Conservation (phyloP, 2,329 filamentous ascomycete species). For the Trichoderma sp. region DNA sequence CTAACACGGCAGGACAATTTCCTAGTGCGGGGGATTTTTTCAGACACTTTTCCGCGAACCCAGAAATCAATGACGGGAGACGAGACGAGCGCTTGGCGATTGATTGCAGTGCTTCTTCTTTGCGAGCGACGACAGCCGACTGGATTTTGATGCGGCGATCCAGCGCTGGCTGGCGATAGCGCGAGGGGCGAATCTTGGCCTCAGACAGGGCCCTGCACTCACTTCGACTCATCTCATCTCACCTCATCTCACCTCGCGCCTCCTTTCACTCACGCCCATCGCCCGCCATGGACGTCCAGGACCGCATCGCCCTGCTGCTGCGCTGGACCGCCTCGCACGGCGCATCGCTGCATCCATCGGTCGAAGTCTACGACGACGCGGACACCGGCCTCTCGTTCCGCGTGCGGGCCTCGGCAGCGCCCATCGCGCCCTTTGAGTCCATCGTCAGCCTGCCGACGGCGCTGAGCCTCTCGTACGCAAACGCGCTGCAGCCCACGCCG, state of each 20-base stretch:
- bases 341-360: constrained; percentile 50
- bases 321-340: constrained; percentile 52
- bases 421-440: constrained; percentile 42
- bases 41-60: neutral
- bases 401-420: constrained; percentile 41
- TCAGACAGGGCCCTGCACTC: neutral
- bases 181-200: neutral
- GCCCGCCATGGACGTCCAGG: constrained; percentile 16
- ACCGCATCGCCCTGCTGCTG: constrained; percentile 42
- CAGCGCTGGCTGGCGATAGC: neutral
- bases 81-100: neutral
- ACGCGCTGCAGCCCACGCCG: constrained; percentile 43
- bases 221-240: neutral
- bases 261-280: no score
- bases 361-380: constrained; percentile 56
- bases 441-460: constrained; percentile 56
- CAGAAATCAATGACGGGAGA: neutral
- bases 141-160: neutral
- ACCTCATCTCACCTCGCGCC: neutral
- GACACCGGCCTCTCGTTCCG: constrained; percentile 57
- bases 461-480: constrained; percentile 60
- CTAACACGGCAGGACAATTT: neutral
- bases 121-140: neutral
- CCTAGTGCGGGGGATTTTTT: constrained; percentile 16
- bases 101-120: neutral